Percentiles rank a stretch among this genome's conserved stretches.
Conservation (phyloP, 768 basidiomycete genomes). For the Peribolospora baueri region DNA sequence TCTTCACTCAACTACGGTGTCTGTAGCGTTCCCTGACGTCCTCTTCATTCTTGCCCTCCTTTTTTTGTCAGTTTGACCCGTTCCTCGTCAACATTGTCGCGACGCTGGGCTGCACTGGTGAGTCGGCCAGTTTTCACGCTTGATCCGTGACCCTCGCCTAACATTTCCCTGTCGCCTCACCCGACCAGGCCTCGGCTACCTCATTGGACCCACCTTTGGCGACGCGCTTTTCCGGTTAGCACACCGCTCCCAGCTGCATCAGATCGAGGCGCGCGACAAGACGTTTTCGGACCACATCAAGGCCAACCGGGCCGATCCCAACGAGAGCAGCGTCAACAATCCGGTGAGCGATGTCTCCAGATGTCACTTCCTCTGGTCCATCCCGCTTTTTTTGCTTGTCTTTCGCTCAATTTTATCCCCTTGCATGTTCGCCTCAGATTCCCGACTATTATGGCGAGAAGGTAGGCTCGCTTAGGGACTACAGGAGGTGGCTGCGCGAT, state of each 20-base stretch:
- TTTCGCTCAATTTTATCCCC: no score
- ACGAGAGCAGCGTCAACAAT: neutral
- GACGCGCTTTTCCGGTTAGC: neutral
- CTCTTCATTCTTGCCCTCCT: neutral
- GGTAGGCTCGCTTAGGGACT: constrained; percentile 17
- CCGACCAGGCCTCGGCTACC: neutral
- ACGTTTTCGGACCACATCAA: neutral
- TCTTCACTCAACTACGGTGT: no score
- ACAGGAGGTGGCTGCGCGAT: constrained; percentile 19
- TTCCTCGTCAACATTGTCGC: no score
- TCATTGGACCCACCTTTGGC: neutral
- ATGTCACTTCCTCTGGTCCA: no score
- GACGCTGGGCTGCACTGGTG: no score
- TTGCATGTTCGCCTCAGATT: no score
- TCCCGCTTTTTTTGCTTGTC: no score
- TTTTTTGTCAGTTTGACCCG: neutral
- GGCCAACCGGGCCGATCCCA: neutral
- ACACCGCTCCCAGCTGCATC: neutral
- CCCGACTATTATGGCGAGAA: constrained; percentile 9
- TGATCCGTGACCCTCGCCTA: no score
- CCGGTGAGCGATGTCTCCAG: no score
- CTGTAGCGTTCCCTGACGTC: neutral
- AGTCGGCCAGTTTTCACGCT: no score
- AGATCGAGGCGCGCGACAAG: neutral
- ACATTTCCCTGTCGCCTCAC: no score